phyloP scores from a whole-genome alignment of 768 basidiomycete species.

The Kwoniella sp. region DNA sequence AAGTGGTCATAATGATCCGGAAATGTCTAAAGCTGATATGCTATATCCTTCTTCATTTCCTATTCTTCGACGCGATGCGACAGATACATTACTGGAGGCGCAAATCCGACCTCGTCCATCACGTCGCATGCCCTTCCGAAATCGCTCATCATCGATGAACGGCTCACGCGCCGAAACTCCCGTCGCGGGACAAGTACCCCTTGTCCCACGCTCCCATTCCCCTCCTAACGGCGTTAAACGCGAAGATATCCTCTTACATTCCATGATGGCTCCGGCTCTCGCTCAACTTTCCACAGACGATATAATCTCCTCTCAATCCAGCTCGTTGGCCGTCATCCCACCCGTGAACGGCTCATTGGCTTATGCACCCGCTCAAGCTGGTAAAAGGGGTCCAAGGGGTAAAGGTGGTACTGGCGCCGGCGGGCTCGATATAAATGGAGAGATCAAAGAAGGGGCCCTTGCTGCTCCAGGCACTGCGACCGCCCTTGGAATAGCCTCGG shows the following conservation, averaged over 20 bases:
- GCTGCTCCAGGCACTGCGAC: slow-evolving; percentile 46
- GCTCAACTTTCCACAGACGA: slow-evolving; percentile 47
- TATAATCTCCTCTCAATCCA: slow-evolving; percentile 47
- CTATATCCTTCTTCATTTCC: no score
- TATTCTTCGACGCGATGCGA: no score
- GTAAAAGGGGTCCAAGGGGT: slow-evolving; percentile 45
- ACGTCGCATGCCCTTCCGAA: slow-evolving; percentile 36
- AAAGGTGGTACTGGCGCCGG: slow-evolving; percentile 27
- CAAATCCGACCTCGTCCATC: slow-evolving; percentile 43
- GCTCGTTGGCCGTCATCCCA: slow-evolving; percentile 43
- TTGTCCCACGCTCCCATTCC: not conserved
- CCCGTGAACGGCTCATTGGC: slow-evolving; percentile 22
- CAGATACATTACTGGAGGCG: slow-evolving; percentile 49
- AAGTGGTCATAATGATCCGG: no score
- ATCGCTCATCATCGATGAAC: slow-evolving; percentile 18
- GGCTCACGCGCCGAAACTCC: slow-evolving; percentile 24
- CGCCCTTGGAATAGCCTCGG: slow-evolving; percentile 44
- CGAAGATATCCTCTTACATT: slow-evolving; percentile 40
- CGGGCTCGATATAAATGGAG: slow-evolving; percentile 15
- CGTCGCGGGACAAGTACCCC: slow-evolving; percentile 1
- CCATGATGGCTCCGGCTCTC: slow-evolving; percentile 38
- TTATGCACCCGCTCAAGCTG: slow-evolving; percentile 12
- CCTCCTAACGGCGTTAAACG: slow-evolving; percentile 19
- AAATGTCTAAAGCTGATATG: no score
- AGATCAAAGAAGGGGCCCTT: slow-evolving; percentile 23